These are phyloP conservation scores for Kernera saxatilis DNA, from an alignment of 345 rosid species.

Conservation along the genomic window DNA sequence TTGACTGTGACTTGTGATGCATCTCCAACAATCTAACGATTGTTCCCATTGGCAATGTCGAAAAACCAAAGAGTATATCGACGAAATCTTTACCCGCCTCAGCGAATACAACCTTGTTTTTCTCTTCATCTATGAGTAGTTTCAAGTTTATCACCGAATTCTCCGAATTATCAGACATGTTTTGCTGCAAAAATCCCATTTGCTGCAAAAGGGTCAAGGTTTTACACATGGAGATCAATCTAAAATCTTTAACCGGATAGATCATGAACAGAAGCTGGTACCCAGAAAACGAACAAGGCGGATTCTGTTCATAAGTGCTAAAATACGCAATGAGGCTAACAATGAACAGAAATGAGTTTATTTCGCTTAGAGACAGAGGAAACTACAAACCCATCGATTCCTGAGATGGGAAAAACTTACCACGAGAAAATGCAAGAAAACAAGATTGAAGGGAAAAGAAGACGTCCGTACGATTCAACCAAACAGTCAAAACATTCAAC, in stretches of 20 bases:
- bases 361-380: not conserved
- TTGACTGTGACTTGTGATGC: not conserved
- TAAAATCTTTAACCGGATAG: not conserved
- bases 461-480: not conserved
- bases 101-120: not conserved
- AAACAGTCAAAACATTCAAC: not conserved
- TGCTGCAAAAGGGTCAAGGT: not conserved
- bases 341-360: not conserved
- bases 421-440: not conserved
- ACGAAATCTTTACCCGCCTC: constrained; percentile 9
- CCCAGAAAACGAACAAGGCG: not conserved
- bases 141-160: not conserved
- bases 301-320: not conserved
- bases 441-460: not conserved
- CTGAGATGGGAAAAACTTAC: not conserved
- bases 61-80: constrained; percentile 1
- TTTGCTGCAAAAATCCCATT: not conserved
- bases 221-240: not conserved
- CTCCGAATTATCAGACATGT: not conserved
- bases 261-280: not conserved
- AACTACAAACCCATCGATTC: not conserved
- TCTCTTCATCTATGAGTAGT: not conserved
- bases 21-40: not conserved
- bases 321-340: not conserved
- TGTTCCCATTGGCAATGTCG: constrained; percentile 13